phyloP scores from a whole-genome alignment of 2,329 filamentous ascomycete genomes.

The Diaporthe sp. region DNA sequence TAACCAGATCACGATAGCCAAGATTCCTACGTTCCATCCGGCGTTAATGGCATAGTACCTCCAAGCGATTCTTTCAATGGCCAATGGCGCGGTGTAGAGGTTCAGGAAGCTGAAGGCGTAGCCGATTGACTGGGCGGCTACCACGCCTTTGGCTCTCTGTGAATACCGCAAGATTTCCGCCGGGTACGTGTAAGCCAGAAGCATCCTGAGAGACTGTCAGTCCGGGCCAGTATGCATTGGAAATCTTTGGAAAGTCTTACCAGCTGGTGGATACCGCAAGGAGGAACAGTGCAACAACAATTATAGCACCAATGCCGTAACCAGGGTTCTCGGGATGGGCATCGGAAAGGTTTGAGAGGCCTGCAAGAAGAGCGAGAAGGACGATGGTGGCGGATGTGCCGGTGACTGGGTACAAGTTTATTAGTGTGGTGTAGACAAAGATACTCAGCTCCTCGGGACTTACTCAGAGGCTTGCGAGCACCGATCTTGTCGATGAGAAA shows the following conservation, averaged over 20 bases:
- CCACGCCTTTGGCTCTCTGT: background rate
- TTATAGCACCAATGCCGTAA: background rate
- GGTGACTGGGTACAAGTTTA: background rate
- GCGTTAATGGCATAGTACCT: slow-evolving; percentile 2
- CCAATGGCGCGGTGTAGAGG: slow-evolving; percentile 1
- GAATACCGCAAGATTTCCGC: background rate
- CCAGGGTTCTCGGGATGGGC: background rate
- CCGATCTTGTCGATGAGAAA: background rate
- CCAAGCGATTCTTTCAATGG: background rate
- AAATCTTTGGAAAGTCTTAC: background rate
- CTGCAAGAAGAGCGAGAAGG: background rate
- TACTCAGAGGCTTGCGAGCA: background rate
- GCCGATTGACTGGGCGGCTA: slow-evolving; percentile 3
- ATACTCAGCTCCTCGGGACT: background rate
- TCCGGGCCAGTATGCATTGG: background rate
- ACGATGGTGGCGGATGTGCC: slow-evolving; percentile 1
- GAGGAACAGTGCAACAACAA: background rate
- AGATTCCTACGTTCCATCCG: background rate
- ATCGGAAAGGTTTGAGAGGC: slow-evolving; percentile 3
- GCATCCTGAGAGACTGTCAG: background rate
- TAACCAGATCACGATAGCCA: background rate
- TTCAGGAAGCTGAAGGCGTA: slow-evolving; percentile 12
- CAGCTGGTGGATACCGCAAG: slow-evolving; percentile 1
- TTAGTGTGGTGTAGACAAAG: no score
- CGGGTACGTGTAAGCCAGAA: slow-evolving; percentile 1